Conservation (phyloP, 2,329 filamentous ascomycete species). For the Tolypocladium album region DNA sequence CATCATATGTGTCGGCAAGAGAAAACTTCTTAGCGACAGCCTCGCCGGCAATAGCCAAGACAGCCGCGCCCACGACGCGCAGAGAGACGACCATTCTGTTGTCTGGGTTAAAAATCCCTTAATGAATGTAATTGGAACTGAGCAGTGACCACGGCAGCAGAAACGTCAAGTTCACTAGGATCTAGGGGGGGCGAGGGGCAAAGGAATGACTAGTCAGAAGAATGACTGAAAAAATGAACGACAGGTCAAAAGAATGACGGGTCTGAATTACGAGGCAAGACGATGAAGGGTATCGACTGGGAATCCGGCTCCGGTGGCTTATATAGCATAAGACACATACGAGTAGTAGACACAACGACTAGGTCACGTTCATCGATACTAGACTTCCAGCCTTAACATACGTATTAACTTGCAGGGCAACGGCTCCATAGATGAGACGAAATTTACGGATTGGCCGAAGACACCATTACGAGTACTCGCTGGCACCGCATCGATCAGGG, state of each 20-base stretch:
- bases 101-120: not conserved
- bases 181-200: too few species aligned
- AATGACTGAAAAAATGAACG: not conserved
- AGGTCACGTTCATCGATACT: not conserved
- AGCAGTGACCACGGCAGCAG: not conserved
- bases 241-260: not conserved
- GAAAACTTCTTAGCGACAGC: conserved; percentile 23
- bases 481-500: too few species aligned
- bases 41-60: conserved; percentile 22
- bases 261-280: not conserved
- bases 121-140: not conserved
- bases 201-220: not conserved
- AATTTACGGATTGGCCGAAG: too few species aligned
- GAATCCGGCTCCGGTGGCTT: not conserved
- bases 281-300: not conserved
- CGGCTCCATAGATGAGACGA: too few species aligned
- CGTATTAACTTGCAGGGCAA: not conserved
- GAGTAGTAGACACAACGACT: not conserved
- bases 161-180: not conserved
- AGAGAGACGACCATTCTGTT: conserved; percentile 26
- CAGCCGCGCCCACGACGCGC: conserved; percentile 25
- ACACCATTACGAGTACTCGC: too few species aligned
- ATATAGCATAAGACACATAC: not conserved
- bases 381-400: not conserved
- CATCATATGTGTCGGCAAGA: conserved; percentile 27